These are phyloP conservation scores for Camillea tinctor DNA, from an alignment of 2,329 filamentous ascomycete species.

Conservation along the genomic window DNA sequence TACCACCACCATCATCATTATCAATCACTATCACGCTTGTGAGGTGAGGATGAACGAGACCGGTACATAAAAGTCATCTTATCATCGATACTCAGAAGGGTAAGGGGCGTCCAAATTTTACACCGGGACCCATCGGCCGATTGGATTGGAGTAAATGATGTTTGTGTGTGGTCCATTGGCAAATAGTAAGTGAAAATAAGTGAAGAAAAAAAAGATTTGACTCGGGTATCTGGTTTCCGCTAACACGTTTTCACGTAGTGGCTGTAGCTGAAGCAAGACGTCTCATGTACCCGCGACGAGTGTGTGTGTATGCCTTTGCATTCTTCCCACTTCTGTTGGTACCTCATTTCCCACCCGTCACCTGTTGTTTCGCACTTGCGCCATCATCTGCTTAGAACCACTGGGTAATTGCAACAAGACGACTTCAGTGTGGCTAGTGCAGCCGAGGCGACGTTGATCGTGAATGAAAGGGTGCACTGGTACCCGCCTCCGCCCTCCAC, in stretches of 20 bases:
- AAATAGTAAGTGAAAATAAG: no score
- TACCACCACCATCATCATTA: conserved; percentile 17
- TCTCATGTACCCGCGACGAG: conserved; percentile 1
- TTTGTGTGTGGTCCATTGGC: neutral
- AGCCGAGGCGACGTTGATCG: conserved; percentile 16
- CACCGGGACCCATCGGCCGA: neutral
- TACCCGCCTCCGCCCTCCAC: conserved; percentile 18
- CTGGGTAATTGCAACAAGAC: conserved; percentile 10
- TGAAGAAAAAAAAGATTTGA: neutral
- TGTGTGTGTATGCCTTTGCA: conserved; percentile 7
- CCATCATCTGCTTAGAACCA: conserved; percentile 11
- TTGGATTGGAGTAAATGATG: neutral
- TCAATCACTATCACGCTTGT: conserved; percentile 10
- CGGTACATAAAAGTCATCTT: conserved; percentile 7
- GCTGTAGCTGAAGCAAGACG: conserved; percentile 15
- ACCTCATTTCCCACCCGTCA: conserved; percentile 6
- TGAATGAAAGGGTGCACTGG: conserved; percentile 20
- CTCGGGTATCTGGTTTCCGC: neutral
- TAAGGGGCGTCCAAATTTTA: neutral
- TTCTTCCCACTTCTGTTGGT: conserved; percentile 2
- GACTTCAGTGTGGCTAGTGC: conserved; percentile 23
- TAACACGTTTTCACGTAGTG: neutral
- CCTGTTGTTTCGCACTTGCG: conserved; percentile 22
- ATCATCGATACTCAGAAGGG: conserved; percentile 14
- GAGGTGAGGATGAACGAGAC: conserved; percentile 4